Conservation (phyloP, 306 rosid species). For the Luffa acutangula region DNA sequence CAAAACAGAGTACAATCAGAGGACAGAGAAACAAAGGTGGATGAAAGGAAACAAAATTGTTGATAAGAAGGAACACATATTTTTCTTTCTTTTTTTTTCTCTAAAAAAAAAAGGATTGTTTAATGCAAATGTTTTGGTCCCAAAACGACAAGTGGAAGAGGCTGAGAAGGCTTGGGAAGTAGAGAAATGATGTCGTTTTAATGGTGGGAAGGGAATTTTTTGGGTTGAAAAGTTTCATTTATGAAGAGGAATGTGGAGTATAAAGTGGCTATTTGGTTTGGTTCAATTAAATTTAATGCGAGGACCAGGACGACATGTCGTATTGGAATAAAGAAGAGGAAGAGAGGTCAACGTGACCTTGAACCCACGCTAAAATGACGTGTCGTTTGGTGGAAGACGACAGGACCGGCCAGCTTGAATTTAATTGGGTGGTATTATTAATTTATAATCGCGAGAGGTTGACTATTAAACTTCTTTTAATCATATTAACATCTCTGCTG, state of each 20-base stretch:
- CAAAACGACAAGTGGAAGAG: neutral
- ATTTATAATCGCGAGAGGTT: neutral
- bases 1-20: slow-evolving; percentile 18
- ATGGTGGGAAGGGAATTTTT: neutral
- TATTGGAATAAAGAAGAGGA: neutral
- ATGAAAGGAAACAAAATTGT: slow-evolving; percentile 15
- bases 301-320: neutral
- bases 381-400: neutral
- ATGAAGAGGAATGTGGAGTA: neutral
- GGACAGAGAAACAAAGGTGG: neutral
- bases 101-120: neutral
- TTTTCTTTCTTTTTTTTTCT: neutral
- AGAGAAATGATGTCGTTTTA: neutral
- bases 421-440: neutral
- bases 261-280: neutral
- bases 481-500: too few species aligned
- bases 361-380: neutral
- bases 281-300: neutral
- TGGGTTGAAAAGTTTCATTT: neutral
- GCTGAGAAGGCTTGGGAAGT: neutral
- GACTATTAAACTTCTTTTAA: neutral
- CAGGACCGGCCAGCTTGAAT: neutral
- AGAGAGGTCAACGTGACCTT: neutral
- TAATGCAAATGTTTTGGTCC: neutral
- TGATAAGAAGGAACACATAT: slow-evolving; percentile 16